Base-by-base conservation (phyloP, 1,284 basidiomycete genomes). In the Pseudozyma tsukubaensis region DNA sequence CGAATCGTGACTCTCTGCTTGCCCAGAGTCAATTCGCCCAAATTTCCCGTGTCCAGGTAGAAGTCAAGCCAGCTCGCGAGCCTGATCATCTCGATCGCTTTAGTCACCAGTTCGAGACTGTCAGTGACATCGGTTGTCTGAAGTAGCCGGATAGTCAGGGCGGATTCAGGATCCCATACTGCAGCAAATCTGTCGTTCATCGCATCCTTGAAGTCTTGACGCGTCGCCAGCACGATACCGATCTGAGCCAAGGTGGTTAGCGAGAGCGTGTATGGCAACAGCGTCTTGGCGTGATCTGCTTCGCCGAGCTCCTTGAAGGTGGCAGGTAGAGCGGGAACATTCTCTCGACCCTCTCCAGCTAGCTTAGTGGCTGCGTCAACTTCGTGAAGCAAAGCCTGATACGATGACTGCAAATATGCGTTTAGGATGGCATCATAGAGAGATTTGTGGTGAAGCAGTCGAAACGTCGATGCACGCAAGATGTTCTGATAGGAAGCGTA, bases 111-210 rank as follows among this genome's bases (percentile, higher is more conserved):
- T 1, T 57, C 56, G 9, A 74, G 52, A 14, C 29, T 53, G 45
- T 35, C 42, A 2, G 62, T 56, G 24, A 63, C 60, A 36, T 66
- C 53, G 35, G 48, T 42, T 2, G 21, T 35, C 42, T 37, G 57
- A 8, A 73, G 61, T 1, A 73, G 21, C 11, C 52, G 34, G 3
- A 59, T 34, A 3, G 71, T 29, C 45, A 73, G 39, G 29, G 32
- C 51, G 5, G 71, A 68, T 29, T 73, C 71, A 39, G 58, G 65
- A 53, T 73, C 71, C 65, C 66, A 70, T 21, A 67, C 36, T 1
- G 72, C 66, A 4, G 59, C 59, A 50, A 70, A 51, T 24, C 63
- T 52, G 50, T 40, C 45, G 48, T 47, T 50, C 67, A 70, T 59
- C 40, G 67, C 67, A 45, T 67, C 50, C 11, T 50, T 56, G 54